Percentiles rank a stretch among this genome's conserved stretches.
These are phyloP conservation scores for Lagerstroemia speciosa DNA, from an alignment of 345 rosid genomes.

Conservation along the genomic window DNA sequence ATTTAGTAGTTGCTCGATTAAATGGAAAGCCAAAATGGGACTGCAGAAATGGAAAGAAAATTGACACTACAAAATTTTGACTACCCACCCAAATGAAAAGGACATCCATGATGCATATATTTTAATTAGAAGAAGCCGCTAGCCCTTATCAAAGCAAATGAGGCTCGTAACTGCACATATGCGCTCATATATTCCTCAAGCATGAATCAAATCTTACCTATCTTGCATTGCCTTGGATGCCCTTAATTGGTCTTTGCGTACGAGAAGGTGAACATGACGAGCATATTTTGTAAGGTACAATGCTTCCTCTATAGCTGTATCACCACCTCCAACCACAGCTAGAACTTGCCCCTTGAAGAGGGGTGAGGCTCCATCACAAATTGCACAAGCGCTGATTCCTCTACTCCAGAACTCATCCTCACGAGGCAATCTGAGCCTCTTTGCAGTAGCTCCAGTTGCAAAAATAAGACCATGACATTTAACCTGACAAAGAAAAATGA, in stretches of 20 bases:
- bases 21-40: background rate
- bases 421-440: conserved; percentile 67
- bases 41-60: background rate
- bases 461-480: conserved; percentile 70
- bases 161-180: background rate
- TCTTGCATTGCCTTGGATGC: conserved; percentile 99
- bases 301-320: conserved; percentile 98
- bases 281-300: conserved; percentile 89
- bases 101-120: background rate
- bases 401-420: conserved; percentile 99
- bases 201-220: conserved; percentile 46
- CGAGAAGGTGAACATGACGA: conserved; percentile 94
- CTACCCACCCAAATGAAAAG: background rate
- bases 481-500: conserved; percentile 37
- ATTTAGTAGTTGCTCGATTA: background rate
- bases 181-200: background rate
- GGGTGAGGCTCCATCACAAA: conserved; percentile 98
- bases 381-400: conserved; percentile 98
- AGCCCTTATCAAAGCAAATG: background rate
- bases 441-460: conserved; percentile 97
- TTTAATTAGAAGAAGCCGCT: background rate
- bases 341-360: conserved; percentile 91
- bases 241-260: conserved; percentile 73
- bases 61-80: background rate
- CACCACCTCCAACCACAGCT: conserved; percentile 98